Evolutionary conservation across 441 rosid genomes (phyloP).

Genomic region (Erodium texanum): DNA sequence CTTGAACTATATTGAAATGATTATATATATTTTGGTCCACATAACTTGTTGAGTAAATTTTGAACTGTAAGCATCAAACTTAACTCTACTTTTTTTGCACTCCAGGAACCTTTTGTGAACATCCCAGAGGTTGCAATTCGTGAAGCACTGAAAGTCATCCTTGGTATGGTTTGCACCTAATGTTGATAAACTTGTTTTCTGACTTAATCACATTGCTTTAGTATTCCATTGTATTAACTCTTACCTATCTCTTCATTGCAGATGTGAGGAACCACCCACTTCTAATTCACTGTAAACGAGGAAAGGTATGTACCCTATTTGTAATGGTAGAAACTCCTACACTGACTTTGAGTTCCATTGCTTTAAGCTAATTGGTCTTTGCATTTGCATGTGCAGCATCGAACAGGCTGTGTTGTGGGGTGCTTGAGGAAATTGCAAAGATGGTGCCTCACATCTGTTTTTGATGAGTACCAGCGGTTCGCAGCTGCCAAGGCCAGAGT

Average conservation of each 20-base stretch:
- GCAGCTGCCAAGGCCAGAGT: constrained; percentile 54
- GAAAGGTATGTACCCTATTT: constrained; percentile 33
- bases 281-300: constrained; percentile 58
- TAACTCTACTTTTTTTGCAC: not conserved
- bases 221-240: not conserved
- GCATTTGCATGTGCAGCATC: constrained; percentile 31
- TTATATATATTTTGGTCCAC: not conserved
- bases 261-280: constrained; percentile 54
- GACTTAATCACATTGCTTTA: not conserved
- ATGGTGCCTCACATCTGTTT: constrained; percentile 56
- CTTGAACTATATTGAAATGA: not conserved
- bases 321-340: not conserved
- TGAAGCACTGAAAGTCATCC: constrained; percentile 58
- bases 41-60: not conserved
- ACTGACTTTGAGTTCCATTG: not conserved
- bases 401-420: constrained; percentile 56
- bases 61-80: not conserved
- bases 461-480: constrained; percentile 58
- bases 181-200: not conserved
- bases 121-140: constrained; percentile 67
- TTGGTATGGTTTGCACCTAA: constrained; percentile 36
- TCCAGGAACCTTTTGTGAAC: constrained; percentile 71
- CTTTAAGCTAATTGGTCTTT: not conserved
- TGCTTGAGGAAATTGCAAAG: constrained; percentile 53
- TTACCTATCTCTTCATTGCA: constrained; percentile 17